A percentile compares a stretch with the other conserved stretches of the same genome.
Evolutionary conservation across 108 stramenopile genomes (phyloP).

Genomic region (Aurantiochytrium sp.): DNA sequence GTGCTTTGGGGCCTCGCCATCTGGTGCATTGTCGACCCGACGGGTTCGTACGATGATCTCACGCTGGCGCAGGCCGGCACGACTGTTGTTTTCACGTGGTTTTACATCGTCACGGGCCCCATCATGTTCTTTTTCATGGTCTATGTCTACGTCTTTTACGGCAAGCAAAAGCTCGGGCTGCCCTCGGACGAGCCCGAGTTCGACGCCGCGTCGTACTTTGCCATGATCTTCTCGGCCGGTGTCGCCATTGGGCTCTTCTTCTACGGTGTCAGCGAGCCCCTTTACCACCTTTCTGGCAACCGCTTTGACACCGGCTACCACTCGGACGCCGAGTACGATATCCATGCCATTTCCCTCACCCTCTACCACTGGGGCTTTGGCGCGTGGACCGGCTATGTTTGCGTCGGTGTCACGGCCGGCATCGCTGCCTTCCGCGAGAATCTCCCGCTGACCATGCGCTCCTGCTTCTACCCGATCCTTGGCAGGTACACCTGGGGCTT

Average conservation of each 20-base stretch:
- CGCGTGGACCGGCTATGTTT: conserved; percentile 58
- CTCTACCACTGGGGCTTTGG: conserved; percentile 64
- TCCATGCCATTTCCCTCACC: conserved; percentile 50
- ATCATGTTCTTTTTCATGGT: background rate
- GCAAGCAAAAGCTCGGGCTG: conserved; percentile 55
- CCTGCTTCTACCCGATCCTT: conserved; percentile 58
- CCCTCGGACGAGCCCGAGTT: conserved; percentile 56
- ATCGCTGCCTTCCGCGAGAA: conserved; percentile 50
- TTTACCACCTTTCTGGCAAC: background rate
- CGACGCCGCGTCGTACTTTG: conserved; percentile 53
- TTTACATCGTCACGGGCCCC: conserved; percentile 27
- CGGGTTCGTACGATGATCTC: background rate
- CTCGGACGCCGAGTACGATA: background rate
- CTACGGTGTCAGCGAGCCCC: conserved; percentile 60
- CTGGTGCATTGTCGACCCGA: conserved; percentile 25
- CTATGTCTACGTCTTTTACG: conserved; percentile 33
- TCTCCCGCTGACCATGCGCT: conserved; percentile 58
- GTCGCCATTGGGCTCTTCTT: conserved; percentile 63
- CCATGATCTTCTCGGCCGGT: conserved; percentile 64
- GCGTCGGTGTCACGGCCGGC: conserved; percentile 50
- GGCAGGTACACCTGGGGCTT: conserved; percentile 65
- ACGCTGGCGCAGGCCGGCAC: background rate
- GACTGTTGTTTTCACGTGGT: background rate
- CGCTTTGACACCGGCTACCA: background rate
- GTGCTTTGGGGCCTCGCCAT: conserved; percentile 16